Evolutionary conservation across 768 basidiomycete genomes (phyloP), one percentile per base, ranked within the genome.

Genomic region (Amanita polypyramis): DNA sequence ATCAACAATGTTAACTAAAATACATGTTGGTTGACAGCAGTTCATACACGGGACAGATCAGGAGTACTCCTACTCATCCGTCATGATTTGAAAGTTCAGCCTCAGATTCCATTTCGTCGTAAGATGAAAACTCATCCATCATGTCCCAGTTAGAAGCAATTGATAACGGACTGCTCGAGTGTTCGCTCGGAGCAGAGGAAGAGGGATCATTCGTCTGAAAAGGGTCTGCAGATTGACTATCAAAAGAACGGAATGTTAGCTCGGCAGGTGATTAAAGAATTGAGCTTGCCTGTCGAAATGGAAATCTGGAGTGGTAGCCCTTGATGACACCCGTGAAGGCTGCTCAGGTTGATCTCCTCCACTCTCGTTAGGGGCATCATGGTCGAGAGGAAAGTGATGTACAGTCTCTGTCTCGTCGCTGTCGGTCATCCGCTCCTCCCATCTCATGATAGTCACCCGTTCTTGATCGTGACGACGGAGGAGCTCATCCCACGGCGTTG

Each of bases 401-500:
- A 40, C 2, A 23, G 46, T 40, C 19, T 30, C 17, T 15, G 23
- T 39, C 5, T 40, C 46, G 29, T 47, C 38, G n/a, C n/a, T 17
- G 8, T 19, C 19, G 11, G 6, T 32, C 39, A 21, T 34, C 5
- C 30, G 19, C 3, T 69, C 65, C 48, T 83, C 76, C 75, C 77
- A 75, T 4, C 58, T 62, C 43, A 79, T 45, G 17, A 83, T 58
- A 43, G 75, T 75, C 51, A 80, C 75, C 29, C 74, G 65, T 62
- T 84, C 81, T 32, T 65, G 62, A 46, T 75, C 64, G 54, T 84
- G 81, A 19, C 81, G 71, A n/a, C 59, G 51, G 37, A 84, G 66
- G 43, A 84, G 64, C 55, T 80, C 81, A 45, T 82, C 80, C 82
- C 82, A 84, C 3, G 76, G 57, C 0, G 72, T 69, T 34, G 60